Conservation (phyloP, 306 rosid species). For the Acacia confusa region DNA sequence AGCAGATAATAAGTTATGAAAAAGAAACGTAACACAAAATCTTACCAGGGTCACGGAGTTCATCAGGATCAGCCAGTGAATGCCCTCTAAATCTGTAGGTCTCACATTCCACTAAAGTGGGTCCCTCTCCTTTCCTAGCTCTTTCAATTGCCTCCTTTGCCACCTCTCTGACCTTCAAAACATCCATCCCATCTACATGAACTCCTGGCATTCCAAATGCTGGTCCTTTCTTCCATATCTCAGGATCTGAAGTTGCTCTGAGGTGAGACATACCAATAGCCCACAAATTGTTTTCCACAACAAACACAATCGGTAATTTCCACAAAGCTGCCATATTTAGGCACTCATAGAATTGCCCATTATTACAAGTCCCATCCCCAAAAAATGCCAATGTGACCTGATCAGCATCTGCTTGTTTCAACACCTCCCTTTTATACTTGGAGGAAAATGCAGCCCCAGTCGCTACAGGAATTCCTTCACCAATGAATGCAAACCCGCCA, state of each 20-base stretch:
- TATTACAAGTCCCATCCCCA: constrained; percentile 95
- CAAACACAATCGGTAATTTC: constrained; percentile 95
- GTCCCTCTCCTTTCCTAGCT: constrained; percentile 99
- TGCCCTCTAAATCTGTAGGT: constrained; percentile 98
- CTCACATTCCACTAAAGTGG: constrained; percentile 93
- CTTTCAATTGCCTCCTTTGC: constrained; percentile 91
- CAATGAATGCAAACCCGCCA: constrained; percentile 97
- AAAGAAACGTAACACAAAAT: constrained; percentile 30
- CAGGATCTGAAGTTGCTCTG: constrained; percentile 96
- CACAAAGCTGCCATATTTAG: constrained; percentile 97
- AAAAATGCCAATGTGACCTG: constrained; percentile 85
- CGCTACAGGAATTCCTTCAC: constrained; percentile 98
- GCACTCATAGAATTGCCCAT: constrained; percentile 97
- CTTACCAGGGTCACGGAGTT: constrained; percentile 99
- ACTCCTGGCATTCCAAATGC: constrained; percentile 99
- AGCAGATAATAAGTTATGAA: constrained; percentile 1
- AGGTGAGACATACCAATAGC: constrained; percentile 99
- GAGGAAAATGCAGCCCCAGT: constrained; percentile 92
- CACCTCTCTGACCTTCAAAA: constrained; percentile 96
- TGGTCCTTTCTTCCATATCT: constrained; percentile 98
- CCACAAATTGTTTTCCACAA: constrained; percentile 98
- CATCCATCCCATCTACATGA: constrained; percentile 99
- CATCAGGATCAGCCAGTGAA: constrained; percentile 98
- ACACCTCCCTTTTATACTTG: constrained; percentile 83
- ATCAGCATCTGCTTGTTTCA: constrained; percentile 69